phyloP scores from a whole-genome alignment of 441 rosid species.

The Erodium trifolium region DNA sequence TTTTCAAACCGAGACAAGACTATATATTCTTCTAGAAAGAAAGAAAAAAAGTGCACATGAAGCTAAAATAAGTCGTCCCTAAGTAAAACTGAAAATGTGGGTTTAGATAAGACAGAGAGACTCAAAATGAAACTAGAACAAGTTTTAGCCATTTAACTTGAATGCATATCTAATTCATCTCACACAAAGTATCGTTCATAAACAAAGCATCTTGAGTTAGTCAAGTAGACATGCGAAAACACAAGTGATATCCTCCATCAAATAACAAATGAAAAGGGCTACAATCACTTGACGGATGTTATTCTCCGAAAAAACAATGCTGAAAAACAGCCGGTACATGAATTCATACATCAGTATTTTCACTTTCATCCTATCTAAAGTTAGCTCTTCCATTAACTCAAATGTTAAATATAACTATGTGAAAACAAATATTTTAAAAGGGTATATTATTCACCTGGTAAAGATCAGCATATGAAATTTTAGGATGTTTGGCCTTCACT shows the following conservation, averaged over 20 bases:
- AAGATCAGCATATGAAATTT: slow-evolving; percentile 68
- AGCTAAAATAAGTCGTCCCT: neutral
- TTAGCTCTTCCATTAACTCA: neutral
- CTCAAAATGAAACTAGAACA: no score
- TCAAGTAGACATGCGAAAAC: neutral
- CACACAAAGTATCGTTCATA: no score
- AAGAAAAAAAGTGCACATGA: no score
- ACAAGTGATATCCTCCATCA: neutral
- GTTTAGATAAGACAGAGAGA: neutral
- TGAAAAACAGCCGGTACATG: no score
- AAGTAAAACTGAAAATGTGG: neutral
- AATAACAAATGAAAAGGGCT: no score
- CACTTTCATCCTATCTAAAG: neutral
- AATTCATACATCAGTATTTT: no score
- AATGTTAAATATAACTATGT: neutral
- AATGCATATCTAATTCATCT: no score
- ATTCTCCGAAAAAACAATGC: no score
- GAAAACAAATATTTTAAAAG: neutral
- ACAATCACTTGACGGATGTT: no score
- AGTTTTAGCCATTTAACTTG: neutral
- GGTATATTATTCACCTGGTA: slow-evolving; percentile 44
- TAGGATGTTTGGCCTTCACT: slow-evolving; percentile 55
- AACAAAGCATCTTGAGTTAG: neutral
- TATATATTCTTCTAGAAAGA: neutral
- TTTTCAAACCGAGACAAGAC: neutral